Percentiles rank a stretch among this genome's conserved stretches.
These are phyloP conservation scores for Saussurea involucrata DNA, from an alignment of 129 eudicot genomes.

Conservation along the genomic window DNA sequence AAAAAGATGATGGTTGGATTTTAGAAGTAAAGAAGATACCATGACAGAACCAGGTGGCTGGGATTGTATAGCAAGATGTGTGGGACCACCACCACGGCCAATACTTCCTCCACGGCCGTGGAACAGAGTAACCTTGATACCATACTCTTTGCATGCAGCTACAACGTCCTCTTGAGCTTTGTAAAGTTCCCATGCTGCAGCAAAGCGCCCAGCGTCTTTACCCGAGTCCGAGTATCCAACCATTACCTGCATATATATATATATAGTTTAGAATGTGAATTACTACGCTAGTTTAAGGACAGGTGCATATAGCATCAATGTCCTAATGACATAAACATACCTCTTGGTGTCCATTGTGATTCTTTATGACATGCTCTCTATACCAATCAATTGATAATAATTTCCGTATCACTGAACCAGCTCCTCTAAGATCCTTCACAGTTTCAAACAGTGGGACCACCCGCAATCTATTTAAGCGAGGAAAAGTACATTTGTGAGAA, in stretches of 20 bases:
- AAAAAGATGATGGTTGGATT: neutral
- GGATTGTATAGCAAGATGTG: conserved; percentile 91
- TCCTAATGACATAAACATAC: conserved; percentile 19
- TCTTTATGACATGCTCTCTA: conserved; percentile 61
- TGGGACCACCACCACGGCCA: conserved; percentile 99
- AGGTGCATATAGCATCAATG: neutral
- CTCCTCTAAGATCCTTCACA: conserved; percentile 86
- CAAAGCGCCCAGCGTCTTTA: conserved; percentile 96
- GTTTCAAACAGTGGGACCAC: conserved; percentile 96
- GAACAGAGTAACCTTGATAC: conserved; percentile 76
- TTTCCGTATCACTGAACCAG: conserved; percentile 80
- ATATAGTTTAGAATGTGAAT: neutral
- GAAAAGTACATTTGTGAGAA: conserved; percentile 9
- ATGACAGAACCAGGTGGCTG: conserved; percentile 99
- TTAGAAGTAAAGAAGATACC: conserved; percentile 43
- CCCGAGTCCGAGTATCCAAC: conserved; percentile 98
- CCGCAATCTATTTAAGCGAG: conserved; percentile 59
- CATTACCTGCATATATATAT: conserved; percentile 70
- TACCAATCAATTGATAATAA: conserved; percentile 87
- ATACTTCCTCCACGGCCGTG: conserved; percentile 98
- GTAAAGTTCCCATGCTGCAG: conserved; percentile 98
- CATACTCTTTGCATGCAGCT: conserved; percentile 82
- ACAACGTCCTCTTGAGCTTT: conserved; percentile 98
- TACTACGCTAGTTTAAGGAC: neutral
- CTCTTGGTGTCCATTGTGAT: conserved; percentile 92